Evolutionary conservation across 2,329 filamentous ascomycete species (phyloP), one percentile per base, ranked within the genome.

Genomic region (Sclerotinia glacialis): DNA sequence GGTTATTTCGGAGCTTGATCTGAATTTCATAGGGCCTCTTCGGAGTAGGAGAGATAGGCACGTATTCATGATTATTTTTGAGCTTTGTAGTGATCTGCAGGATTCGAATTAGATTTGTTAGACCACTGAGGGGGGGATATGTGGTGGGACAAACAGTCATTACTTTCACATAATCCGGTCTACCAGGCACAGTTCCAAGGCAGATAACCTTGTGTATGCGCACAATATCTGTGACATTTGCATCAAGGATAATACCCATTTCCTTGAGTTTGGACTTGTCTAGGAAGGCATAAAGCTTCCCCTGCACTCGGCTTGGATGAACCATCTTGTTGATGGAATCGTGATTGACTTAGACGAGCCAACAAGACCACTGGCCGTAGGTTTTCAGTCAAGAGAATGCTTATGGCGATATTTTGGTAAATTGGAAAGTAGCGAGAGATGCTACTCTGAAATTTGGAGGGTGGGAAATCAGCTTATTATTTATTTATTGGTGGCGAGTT

Each of bases 11-110:
- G 44, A 69, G 64, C 64, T 40, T 59, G 44, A 70, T 59, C 56
- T 70, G 67, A 21, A 70, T 65, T 37, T 63, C 2, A 58, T 58
- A 69, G 50, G 59, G 58, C 46, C 67, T 70, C 64, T 70, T 70
- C 16, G 58, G 67, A 58, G 55, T 67, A 14, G 67, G 66, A 8
- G 67, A 65, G 23, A 70, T 69, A 12, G 69, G 63, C 14, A 70
- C 52, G 23, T 68, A 69, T 26, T 70, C 69, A 40, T 59, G 52
- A 23, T 60, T n/a, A 49, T 46, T 23, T 52, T 37, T 67, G 11
- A 54, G 14, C 0, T 3, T 26, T 18, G 46, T 26, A 0, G 47
- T 50, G 9, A 28, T 50, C 47, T 50, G 47, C n/a, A 49, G 23
- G n/a, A 14, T 50, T 26, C 11, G 9, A 16, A 26, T 50, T 50